Evolutionary conservation across 2,329 filamentous ascomycete species (phyloP), one percentile per base, ranked within the genome.

Genomic region (Lasiodiplodia citricola): DNA sequence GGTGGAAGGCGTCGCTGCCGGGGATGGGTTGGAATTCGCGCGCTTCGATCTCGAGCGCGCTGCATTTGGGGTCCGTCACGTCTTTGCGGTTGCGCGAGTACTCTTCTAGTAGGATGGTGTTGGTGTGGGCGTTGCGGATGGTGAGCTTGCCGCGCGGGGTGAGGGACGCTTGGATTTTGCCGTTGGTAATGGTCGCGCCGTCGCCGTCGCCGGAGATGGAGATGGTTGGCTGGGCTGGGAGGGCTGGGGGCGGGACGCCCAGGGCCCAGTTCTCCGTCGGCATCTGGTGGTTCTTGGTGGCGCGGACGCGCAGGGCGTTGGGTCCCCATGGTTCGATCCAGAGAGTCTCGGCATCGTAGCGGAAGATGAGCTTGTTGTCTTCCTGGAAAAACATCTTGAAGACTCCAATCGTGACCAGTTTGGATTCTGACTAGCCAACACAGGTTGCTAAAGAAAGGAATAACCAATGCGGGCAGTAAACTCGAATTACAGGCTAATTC

Each of bases 311-410:
- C 6, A 86, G 72, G 0, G 84, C 83, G 70, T 85, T 81, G 13
- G 75, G 70, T 18, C 84, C 84, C 84, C 84, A 86, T 44, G 83
- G 75, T 63, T 86, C 82, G 65, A 87, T 78, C 78, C 82, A 82
- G 67, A 86, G 75, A 28, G 78, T 74, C 70, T 86, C 83, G n/a
- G 81, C 81, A 73, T 86, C 83, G 68, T 81, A 85, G 70, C 85
- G 87, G 74, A 87, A 91, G 69, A 90, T 85, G 3, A 88, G 86
- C 16, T 86, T 88, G 68, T 87, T 85, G 1, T 84, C 86, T 18
- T 88, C 83, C 10, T 74, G 70, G 0, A 86, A 67, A 10, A 79
- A 72, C 77, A 80, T 79, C 7, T 21, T 47, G 44, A 11, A 21
- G 18, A 47, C n/a, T 21, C 21, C 18, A 47, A 31, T 10, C 1